phyloP scores from a whole-genome alignment of 1,284 basidiomycete species.

The Macrocystidia cucumis region DNA sequence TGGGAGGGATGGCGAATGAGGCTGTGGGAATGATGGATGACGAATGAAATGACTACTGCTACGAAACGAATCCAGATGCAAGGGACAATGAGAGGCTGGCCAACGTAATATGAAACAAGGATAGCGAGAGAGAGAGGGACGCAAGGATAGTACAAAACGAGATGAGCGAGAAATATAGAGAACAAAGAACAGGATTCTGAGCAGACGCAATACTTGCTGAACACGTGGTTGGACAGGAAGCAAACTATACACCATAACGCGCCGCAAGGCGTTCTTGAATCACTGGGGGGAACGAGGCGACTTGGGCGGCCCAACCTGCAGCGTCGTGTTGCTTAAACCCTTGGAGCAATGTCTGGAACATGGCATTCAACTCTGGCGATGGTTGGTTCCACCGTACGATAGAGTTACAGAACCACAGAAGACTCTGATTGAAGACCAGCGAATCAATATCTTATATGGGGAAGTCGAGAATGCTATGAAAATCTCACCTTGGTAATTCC shows the following conservation, averaged over 20 bases:
- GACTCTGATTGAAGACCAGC: conserved; percentile 45
- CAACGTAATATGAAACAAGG: conserved; percentile 6
- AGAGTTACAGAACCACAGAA: conserved; percentile 96
- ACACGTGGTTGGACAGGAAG: background rate
- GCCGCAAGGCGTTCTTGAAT: conserved; percentile 73
- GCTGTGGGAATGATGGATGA: background rate
- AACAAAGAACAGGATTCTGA: too few relatives aligned
- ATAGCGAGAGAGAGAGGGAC: conserved; percentile 7
- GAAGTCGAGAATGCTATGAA: conserved; percentile 4
- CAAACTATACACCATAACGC: conserved; percentile 65
- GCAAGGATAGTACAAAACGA: conserved; percentile 13
- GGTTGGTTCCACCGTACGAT: conserved; percentile 90
- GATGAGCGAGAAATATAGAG: too few relatives aligned
- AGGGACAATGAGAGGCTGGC: conserved; percentile 20
- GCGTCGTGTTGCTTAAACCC: conserved; percentile 85
- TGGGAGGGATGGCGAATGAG: conserved; percentile 10
- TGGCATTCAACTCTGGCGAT: conserved; percentile 80
- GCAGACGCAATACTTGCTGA: conserved; percentile 7
- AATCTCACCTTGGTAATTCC: conserved; percentile 77
- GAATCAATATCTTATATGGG: conserved; percentile 6
- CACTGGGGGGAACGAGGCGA: conserved; percentile 66
- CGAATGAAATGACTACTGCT: conserved; percentile 24
- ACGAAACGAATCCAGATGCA: conserved; percentile 38
- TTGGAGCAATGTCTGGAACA: conserved; percentile 81
- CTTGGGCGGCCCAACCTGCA: conserved; percentile 70